These are phyloP conservation scores for Coleophoma crateriformis DNA, from an alignment of 2,329 filamentous ascomycete genomes.

Conservation along the genomic window DNA sequence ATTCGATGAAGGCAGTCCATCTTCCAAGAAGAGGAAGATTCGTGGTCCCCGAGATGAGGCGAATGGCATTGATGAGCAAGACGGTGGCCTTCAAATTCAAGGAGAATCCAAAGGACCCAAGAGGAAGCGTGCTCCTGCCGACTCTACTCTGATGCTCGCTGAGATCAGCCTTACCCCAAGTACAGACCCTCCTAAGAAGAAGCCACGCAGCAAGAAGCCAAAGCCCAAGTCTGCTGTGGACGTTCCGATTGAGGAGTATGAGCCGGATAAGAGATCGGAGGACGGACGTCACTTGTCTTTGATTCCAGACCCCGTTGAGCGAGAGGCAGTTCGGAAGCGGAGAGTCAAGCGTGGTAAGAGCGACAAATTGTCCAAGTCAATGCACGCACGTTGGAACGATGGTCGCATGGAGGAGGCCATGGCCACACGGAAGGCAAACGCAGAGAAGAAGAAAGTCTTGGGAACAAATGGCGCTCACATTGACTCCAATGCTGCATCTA, in stretches of 20 bases:
- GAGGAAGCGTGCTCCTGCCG: not conserved
- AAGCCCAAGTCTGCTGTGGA: not conserved
- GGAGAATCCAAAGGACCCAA: not conserved
- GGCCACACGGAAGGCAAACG: conserved; percentile 52
- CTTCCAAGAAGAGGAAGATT: not conserved
- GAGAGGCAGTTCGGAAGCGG: conserved; percentile 1
- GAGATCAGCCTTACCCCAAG: not conserved
- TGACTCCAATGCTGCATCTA: not conserved
- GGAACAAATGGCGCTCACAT: not conserved
- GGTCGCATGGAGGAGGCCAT: conserved; percentile 54
- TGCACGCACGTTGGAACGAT: conserved; percentile 56
- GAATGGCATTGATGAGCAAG: not conserved
- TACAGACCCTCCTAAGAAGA: not conserved
- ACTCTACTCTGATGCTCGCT: not conserved
- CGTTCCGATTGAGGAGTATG: not conserved
- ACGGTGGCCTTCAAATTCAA: not conserved
- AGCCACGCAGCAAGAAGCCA: not conserved
- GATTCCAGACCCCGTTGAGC: not conserved
- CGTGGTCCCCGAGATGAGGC: not conserved
- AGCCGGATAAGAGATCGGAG: not conserved
- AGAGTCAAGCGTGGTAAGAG: conserved; percentile 39
- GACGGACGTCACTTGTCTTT: not conserved
- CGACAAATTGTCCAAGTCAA: conserved; percentile 61
- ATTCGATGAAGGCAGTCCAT: not conserved
- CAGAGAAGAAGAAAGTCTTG: conserved; percentile 48